phyloP scores from a whole-genome alignment of 1,139 yeast species.

The Martiniozyma asiatica region DNA sequence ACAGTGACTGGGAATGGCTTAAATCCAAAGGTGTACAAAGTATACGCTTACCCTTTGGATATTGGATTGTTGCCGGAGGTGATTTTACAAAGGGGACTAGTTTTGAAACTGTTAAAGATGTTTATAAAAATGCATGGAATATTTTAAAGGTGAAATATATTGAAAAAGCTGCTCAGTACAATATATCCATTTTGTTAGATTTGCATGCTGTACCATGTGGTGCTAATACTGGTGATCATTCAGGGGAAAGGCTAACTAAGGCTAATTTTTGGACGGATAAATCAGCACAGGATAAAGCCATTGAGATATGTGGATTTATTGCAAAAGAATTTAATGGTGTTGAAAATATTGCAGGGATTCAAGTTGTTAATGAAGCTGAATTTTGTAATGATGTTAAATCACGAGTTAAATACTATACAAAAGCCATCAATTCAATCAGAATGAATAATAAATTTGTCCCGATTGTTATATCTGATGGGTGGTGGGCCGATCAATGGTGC shows the following conservation, averaged over 20 bases:
- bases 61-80: constrained; percentile 74
- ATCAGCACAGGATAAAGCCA: constrained; percentile 32
- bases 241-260: constrained; percentile 51
- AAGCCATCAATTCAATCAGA: constrained; percentile 54
- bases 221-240: constrained; percentile 75
- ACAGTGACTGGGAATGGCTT: constrained; percentile 74
- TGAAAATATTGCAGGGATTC: constrained; percentile 72
- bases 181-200: constrained; percentile 71
- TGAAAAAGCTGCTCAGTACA: constrained; percentile 39
- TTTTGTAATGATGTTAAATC: constrained; percentile 40
- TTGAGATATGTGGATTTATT: constrained; percentile 44
- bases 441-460: constrained; percentile 47
- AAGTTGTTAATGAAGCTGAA: constrained; percentile 75
- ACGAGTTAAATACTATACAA: constrained; percentile 54
- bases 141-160: constrained; percentile 33
- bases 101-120: constrained; percentile 40
- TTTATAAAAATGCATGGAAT: constrained; percentile 65
- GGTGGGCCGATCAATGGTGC: constrained; percentile 81
- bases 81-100: constrained; percentile 45
- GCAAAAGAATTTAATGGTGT: constrained; percentile 42
- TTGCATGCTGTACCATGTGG: constrained; percentile 89
- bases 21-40: constrained; percentile 55
- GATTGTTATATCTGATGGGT: constrained; percentile 78
- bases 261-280: constrained; percentile 56
- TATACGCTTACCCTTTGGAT: constrained; percentile 80